phyloP scores from a whole-genome alignment of 179 eudicot species.

The Camellia oleifera region DNA sequence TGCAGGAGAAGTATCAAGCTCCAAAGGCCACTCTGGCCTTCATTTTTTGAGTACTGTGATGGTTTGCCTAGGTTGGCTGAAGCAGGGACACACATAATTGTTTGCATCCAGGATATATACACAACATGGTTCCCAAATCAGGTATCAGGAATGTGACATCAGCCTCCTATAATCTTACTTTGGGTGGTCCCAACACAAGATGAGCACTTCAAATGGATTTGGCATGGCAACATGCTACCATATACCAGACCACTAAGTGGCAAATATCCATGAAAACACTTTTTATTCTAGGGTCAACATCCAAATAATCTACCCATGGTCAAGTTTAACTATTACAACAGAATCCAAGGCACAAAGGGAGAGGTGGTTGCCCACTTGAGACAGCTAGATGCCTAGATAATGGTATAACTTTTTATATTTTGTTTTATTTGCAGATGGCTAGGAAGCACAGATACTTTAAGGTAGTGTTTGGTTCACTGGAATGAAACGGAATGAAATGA shows the following conservation, averaged over 20 bases:
- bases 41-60: background rate
- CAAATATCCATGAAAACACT: background rate
- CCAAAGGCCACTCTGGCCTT: background rate
- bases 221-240: background rate
- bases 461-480: no score
- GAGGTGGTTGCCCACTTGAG: background rate
- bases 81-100: background rate
- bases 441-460: no score
- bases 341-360: background rate
- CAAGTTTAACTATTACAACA: background rate
- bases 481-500: no score
- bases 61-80: background rate
- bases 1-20: background rate
- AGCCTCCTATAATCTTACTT: background rate
- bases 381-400: background rate
- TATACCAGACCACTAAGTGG: background rate
- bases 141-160: slow-evolving; percentile 3
- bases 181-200: background rate
- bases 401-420: background rate
- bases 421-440: background rate
- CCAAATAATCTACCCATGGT: background rate
- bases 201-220: background rate
- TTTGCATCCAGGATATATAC: background rate
- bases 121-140: background rate
- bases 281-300: background rate